Base-by-base conservation (phyloP, 345 rosid genomes). In the Psidium guajava region DNA sequence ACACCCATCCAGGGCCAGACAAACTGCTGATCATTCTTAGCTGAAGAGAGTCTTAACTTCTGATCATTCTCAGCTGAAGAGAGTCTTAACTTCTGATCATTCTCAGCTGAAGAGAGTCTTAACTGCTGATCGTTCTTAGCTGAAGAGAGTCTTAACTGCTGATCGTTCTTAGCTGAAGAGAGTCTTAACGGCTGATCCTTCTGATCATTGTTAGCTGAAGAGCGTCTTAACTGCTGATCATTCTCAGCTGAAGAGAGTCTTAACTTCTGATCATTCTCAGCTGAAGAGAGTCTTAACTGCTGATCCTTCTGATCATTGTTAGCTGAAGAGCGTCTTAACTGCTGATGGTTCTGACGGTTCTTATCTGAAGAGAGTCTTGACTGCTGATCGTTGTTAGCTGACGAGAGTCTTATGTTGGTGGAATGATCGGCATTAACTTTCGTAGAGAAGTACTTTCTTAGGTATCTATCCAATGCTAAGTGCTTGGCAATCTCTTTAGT, bases 1-100 rank as follows among this genome's bases (percentile, higher is more conserved):
- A 93, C 73, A 10, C 96, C 99, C 88, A 87, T 88, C 91, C 94
- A 93, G 40, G 98, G 98, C 90, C 91, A 88, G 77, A 93, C 97
- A 91, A 87, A 93, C 89, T 85, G 49, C 53, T 82, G 87, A 16
- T 88, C 84, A n/a, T 42, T 61, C 40, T 61, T 27, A 2, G 74
- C 40, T 59, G 40, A 27, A 59, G 73, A 59, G 8, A 59, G 73
- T 59, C 36, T 59, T 14, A 14, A 59, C 64, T 57, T 28, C 36
- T 3, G 36, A 58, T 59, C 73, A 1, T 59, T 6, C 32, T 59
- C 27, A 27, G 36, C 36, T 59, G 73, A 59, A 40, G 22, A 27
- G 44, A 28, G 80, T 86, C 86, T 86, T 55, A 58, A 56, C 54
- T 59, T 36, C 20, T 59, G 73, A 59, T 59, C 40, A 1, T 59